phyloP scores from a whole-genome alignment of 2,329 filamentous ascomycete species.

The Phoma sp. region DNA sequence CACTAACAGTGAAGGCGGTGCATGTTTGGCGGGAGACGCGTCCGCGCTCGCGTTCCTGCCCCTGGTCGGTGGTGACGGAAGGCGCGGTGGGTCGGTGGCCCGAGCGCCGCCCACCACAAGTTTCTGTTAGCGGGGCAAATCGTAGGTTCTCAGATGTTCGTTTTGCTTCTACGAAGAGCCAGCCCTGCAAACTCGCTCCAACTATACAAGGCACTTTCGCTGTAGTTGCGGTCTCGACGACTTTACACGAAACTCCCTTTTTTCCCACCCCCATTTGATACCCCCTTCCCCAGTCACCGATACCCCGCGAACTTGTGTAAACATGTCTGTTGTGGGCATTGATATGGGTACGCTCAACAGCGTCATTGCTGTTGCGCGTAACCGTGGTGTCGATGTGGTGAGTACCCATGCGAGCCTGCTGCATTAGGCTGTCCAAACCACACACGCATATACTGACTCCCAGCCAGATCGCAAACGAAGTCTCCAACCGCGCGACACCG shows the following conservation, averaged over 20 bases:
- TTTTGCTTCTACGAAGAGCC: constrained; percentile 17
- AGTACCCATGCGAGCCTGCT: constrained; percentile 54
- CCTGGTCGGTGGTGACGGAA: constrained; percentile 12
- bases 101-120: constrained; percentile 2
- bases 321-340: constrained; percentile 75
- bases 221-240: constrained; percentile 13
- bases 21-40: not conserved
- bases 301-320: constrained; percentile 48
- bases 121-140: constrained; percentile 16
- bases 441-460: constrained; percentile 39
- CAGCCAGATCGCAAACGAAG: constrained; percentile 92
- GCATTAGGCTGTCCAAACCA: not conserved
- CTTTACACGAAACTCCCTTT: constrained; percentile 11
- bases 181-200: constrained; percentile 15
- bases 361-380: constrained; percentile 95
- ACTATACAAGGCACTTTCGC: constrained; percentile 16
- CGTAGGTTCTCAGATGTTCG: constrained; percentile 12
- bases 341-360: constrained; percentile 98
- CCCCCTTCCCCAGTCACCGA: constrained; percentile 16
- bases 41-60: not conserved
- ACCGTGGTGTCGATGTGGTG: constrained; percentile 98
- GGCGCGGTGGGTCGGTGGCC: constrained; percentile 7
- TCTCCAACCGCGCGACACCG: constrained; percentile 97
- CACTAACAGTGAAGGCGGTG: not conserved
- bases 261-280: constrained; percentile 19